These are phyloP conservation scores for Juncus inflexus DNA, from an alignment of 176 grass and related monocot genomes.

Conservation along the genomic window DNA sequence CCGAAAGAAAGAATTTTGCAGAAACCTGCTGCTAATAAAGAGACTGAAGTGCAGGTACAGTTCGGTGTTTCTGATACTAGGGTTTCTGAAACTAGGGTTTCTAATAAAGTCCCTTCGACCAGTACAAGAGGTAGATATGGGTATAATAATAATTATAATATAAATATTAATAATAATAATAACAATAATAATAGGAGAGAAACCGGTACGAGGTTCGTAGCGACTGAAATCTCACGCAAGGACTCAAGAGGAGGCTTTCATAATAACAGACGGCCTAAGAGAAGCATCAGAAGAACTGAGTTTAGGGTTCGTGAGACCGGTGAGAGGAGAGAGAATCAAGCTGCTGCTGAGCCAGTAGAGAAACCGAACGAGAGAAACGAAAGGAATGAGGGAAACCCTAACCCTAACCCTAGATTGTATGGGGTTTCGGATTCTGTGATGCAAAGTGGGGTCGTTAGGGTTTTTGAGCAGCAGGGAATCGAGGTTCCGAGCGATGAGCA, in stretches of 20 bases:
- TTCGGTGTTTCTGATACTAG: slow-evolving; percentile 39
- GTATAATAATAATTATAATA: slow-evolving; percentile 11
- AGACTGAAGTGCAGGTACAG: slow-evolving; percentile 37
- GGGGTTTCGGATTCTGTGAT: slow-evolving; percentile 41
- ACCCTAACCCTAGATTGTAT: not conserved
- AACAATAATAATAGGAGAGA: slow-evolving; percentile 44
- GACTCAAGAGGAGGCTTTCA: slow-evolving; percentile 55
- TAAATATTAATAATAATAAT: slow-evolving; percentile 29
- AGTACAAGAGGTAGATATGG: slow-evolving; percentile 64
- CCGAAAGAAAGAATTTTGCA: slow-evolving; percentile 13
- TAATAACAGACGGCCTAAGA: slow-evolving; percentile 40
- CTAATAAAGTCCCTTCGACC: slow-evolving; percentile 32
- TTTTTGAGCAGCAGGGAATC: slow-evolving; percentile 83
- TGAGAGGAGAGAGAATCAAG: slow-evolving; percentile 51
- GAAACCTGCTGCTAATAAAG: slow-evolving; percentile 40
- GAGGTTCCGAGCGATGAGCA: slow-evolving; percentile 88
- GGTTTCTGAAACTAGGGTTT: slow-evolving; percentile 30
- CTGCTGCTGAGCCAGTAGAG: slow-evolving; percentile 15
- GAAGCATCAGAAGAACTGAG: slow-evolving; percentile 63
- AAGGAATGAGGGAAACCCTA: slow-evolving; percentile 26
- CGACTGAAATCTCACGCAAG: slow-evolving; percentile 45
- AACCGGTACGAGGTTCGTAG: slow-evolving; percentile 36
- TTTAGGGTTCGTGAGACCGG: slow-evolving; percentile 67
- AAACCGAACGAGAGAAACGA: slow-evolving; percentile 33
- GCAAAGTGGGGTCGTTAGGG: slow-evolving; percentile 56